Evolutionary conservation across 2,329 filamentous ascomycete genomes (phyloP).

Genomic region (Sphaerulina populicola): DNA sequence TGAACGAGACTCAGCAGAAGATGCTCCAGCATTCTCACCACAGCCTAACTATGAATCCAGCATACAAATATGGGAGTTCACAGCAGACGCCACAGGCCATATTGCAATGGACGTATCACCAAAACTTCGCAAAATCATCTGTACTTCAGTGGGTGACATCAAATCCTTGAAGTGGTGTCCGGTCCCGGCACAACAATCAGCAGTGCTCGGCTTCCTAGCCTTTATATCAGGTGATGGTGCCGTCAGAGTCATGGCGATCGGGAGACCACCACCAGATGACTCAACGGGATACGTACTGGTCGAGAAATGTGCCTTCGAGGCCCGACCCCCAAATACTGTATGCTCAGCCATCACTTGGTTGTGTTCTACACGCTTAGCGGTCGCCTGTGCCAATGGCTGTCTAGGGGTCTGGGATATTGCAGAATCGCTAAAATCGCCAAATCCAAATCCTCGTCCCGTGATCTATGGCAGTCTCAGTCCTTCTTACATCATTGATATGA

Average conservation of each 20-base stretch:
- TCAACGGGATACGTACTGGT: constrained; percentile 35
- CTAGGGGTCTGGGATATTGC: constrained; percentile 47
- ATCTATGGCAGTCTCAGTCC: constrained; percentile 39
- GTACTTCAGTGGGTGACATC: constrained; percentile 50
- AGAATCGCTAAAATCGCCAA: constrained; percentile 9
- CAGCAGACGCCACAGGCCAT: constrained; percentile 32
- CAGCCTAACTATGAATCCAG: constrained; percentile 42
- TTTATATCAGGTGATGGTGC: constrained; percentile 52
- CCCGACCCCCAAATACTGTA: constrained; percentile 44
- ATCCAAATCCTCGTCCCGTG: constrained; percentile 33
- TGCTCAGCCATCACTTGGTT: constrained; percentile 52
- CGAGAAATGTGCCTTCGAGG: constrained; percentile 43
- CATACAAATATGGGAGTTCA: constrained; percentile 54
- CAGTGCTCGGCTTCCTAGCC: constrained; percentile 47
- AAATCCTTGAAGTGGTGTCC: constrained; percentile 52
- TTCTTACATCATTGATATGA: constrained; percentile 42
- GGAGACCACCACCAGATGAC: constrained; percentile 17
- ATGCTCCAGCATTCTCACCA: constrained; percentile 45
- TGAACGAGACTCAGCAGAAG: constrained; percentile 22
- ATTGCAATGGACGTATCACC: constrained; percentile 42
- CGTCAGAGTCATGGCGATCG: constrained; percentile 49
- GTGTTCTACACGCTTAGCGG: constrained; percentile 47
- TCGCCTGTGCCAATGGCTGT: constrained; percentile 50
- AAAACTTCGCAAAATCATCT: constrained; percentile 44
- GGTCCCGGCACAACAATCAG: constrained; percentile 30